Evolutionary conservation across 2,329 filamentous ascomycete species (phyloP), one percentile per base, ranked within the genome.

Genomic region (Byssothecium circinans): DNA sequence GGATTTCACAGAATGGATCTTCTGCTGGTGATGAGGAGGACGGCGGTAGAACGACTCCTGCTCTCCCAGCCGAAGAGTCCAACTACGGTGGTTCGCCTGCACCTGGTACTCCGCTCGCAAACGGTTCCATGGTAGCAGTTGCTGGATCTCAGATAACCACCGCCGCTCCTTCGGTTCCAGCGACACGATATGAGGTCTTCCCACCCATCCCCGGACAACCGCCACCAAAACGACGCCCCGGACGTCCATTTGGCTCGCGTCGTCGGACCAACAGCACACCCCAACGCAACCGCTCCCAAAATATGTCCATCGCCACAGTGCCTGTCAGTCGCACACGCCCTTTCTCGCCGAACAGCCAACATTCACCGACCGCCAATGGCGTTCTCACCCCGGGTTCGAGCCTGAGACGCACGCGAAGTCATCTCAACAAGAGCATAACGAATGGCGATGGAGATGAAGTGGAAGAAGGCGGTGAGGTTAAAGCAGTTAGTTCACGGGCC

Each of bases 151-250:
- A 67, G 40, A 61, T 57, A 23, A 57, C 58, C 11, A 54, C 38
- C 50, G 59, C 52, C 45, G 54, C 65, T 7, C 64, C 70, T 22
- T 70, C 75, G 39, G 87, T 94, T 20, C 87, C 88, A 2, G 76
- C 84, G 0, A 83, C 78, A 1, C 82, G 89, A 27, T 95, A 90
- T 67, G 86, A 91, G 59, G 83, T 94, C 33, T 92, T 88, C 61
- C 89, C 89, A 8, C 82, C 86, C 0, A 72, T 87, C 8, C 81
- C 81, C 17, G 80, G 80, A 27, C 69, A 72, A 43, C 60, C 67
- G 15, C 52, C 62, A 12, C 50, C 64, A 3, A 70, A 62, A 48
- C 66, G 70, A 5, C 61, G 68, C 15, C 63, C 68, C 27, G 67
- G 65, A 4, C 58, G 70, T 2, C 70, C 70, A 10, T 73, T 72